Percentiles rank a stretch among this genome's conserved stretches.
Conservation (phyloP, 176 grass and related monocot genomes). For the Elymus sibiricus region DNA sequence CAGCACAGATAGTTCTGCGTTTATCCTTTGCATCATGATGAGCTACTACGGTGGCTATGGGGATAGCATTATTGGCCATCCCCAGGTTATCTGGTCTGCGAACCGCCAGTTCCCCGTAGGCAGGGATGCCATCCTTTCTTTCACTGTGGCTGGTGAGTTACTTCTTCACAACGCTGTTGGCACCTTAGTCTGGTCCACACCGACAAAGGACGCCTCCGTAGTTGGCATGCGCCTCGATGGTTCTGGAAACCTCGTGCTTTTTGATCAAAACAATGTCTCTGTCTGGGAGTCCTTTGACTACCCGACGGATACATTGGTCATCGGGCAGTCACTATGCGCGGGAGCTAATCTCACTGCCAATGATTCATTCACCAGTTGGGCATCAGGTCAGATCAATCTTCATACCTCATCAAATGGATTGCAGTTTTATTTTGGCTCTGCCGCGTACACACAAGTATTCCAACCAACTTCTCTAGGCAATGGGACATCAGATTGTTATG, state of each 20-base stretch:
- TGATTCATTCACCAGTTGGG: neutral
- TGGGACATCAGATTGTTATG: neutral
- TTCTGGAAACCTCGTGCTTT: neutral
- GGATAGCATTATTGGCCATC: neutral
- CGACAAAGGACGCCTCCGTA: neutral
- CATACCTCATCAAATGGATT: neutral
- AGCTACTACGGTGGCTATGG: neutral
- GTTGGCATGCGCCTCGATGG: neutral
- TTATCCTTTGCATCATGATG: constrained; percentile 5
- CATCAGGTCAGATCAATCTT: neutral
- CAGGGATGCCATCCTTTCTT: neutral
- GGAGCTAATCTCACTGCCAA: neutral
- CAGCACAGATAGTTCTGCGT: neutral
- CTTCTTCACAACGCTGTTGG: neutral
- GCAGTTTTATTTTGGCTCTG: neutral
- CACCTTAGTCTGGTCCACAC: neutral
- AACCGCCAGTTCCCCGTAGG: neutral
- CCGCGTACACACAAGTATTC: neutral
- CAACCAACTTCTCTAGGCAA: neutral
- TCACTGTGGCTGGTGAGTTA: neutral
- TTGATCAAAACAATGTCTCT: neutral
- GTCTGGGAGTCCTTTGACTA: neutral
- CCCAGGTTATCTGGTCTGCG: neutral
- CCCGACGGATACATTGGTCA: neutral
- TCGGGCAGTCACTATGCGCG: neutral